Percentiles rank a stretch among this genome's conserved stretches.
Evolutionary conservation across 768 basidiomycete genomes (phyloP).

Genomic region (Rubroboletus satanas): DNA sequence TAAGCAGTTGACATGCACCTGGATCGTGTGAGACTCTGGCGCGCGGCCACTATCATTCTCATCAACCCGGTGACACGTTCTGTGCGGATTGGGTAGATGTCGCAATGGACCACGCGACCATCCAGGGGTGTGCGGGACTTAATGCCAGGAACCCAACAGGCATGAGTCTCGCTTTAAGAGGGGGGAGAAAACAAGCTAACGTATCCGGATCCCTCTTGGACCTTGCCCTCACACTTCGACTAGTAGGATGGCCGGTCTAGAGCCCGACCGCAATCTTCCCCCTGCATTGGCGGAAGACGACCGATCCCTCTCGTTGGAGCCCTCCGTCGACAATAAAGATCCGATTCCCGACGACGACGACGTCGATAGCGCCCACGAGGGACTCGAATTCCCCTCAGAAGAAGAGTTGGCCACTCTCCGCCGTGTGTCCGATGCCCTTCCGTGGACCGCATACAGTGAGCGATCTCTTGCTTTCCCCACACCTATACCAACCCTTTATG

Average conservation of each 20-base stretch:
- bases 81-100: background rate
- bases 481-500: background rate
- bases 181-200: background rate
- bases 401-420: conserved; percentile 57
- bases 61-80: background rate
- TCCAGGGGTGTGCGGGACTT: background rate
- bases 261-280: conserved; percentile 6
- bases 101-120: background rate
- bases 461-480: background rate
- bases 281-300: conserved; percentile 14
- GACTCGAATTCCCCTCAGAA: conserved; percentile 59
- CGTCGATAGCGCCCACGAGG: conserved; percentile 43
- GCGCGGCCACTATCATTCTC: background rate
- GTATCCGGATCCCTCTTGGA: background rate
- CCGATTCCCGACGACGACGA: background rate
- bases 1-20: background rate
- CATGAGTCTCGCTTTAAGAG: conserved; percentile 7
- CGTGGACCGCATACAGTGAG: conserved; percentile 50
- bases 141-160: background rate
- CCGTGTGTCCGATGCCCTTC: conserved; percentile 55
- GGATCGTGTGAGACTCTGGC: background rate
- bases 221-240: background rate
- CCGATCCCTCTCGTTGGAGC: background rate
- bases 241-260: conserved; percentile 9
- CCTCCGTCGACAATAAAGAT: conserved; percentile 26